Evolutionary conservation across 1,139 yeast species (phyloP), one percentile per base, ranked within the genome.

Genomic region (Blastobotrys persicus): DNA sequence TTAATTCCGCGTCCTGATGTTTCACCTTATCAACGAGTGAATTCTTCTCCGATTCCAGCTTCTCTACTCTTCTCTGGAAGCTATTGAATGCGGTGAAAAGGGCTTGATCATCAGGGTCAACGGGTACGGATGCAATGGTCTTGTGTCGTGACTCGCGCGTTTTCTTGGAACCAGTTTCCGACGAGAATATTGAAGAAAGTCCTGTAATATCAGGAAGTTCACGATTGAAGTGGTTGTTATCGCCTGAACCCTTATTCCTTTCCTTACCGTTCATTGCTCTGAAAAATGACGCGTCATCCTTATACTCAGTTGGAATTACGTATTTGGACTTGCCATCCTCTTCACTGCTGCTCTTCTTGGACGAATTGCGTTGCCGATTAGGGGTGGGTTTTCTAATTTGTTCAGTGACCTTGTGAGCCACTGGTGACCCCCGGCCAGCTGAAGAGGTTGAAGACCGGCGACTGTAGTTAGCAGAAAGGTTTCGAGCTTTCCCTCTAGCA

Each of bases 81-180:
- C 59, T 57, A 23, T 57, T 53, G 38, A 61, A 56, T 5, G 63
- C 63, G 3, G 61, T 52, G 35, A 60, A 58, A 20, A 61, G 44
- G 3, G 64, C 64, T 39, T 56, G 56, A 48, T 60, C 63, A 28
- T 59, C 60, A n/a, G 56, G 55, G 42, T 61, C 64, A 35, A 60
- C 40, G 1, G 64, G 64, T 18, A 61, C 62, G 7, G 63, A 58
- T 6, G 56, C 58, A 19, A 61, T 53, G 5, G 60, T 54, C 50
- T 59, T 58, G 46, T 59, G 62, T 34, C 56, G 52, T 7, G 46
- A 31, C 35, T 49, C 45, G 7, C 19, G 18, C 13, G 35, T 19
- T 18, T 19, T 32, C 28, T 20, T 18, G 31, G 33, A 40, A 28
- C 46, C 48, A 1, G 49, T 57, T n/a, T 57, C 60, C 12, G 57